Conservation (phyloP, 257 asterid genomes). For the Ilex asprella region DNA sequence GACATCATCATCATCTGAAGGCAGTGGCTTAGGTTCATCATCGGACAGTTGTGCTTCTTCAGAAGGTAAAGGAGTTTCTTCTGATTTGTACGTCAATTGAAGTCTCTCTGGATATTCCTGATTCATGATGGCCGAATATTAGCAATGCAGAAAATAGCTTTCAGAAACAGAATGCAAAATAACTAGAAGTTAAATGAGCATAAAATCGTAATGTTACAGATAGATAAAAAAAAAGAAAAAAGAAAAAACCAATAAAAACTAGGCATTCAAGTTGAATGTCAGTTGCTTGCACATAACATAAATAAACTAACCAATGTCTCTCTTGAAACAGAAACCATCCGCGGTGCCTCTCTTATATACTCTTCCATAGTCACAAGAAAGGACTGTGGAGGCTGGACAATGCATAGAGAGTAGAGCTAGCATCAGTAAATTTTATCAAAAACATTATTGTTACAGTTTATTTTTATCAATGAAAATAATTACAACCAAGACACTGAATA, state of each 20-base stretch:
- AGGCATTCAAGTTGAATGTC: too few relatives aligned
- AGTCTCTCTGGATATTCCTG: slow-evolving; percentile 97
- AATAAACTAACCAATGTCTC: slow-evolving; percentile 40
- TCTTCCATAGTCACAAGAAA: slow-evolving; percentile 55
- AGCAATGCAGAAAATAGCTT: neutral
- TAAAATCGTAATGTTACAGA: too few relatives aligned
- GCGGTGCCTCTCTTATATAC: slow-evolving; percentile 47
- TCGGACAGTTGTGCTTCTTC: slow-evolving; percentile 45
- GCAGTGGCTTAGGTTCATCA: slow-evolving; percentile 46
- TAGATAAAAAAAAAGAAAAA: too few relatives aligned
- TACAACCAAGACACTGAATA: too few relatives aligned
- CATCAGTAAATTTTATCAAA: neutral
- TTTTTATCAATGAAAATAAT: neutral
- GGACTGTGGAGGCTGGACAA: slow-evolving; percentile 50
- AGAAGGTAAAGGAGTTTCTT: slow-evolving; percentile 54
- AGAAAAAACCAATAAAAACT: too few relatives aligned
- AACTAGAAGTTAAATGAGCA: neutral
- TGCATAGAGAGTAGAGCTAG: slow-evolving; percentile 11
- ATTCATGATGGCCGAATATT: slow-evolving; percentile 9
- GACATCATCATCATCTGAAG: slow-evolving; percentile 36
- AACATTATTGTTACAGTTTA: neutral
- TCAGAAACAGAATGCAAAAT: neutral
- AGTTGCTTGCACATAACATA: neutral
- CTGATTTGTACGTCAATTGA: slow-evolving; percentile 88
- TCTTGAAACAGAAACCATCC: slow-evolving; percentile 41